Evolutionary conservation across 441 rosid genomes (phyloP).

Genomic region (Brassica balearica): DNA sequence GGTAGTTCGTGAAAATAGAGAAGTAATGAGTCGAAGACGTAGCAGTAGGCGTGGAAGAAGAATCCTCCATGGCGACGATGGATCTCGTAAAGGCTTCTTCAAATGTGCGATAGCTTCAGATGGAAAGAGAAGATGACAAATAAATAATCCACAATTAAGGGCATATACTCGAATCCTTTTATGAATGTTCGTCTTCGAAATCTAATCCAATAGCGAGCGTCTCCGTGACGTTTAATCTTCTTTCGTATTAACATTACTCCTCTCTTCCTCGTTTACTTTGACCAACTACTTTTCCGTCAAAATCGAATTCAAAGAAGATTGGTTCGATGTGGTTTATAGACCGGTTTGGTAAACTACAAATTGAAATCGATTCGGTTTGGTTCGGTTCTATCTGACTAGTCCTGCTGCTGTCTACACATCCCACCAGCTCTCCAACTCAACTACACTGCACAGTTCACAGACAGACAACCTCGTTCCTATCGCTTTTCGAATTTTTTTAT

Average conservation of each 20-base stretch:
- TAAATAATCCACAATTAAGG: neutral
- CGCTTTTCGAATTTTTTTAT: neutral
- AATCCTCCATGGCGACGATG: constrained; percentile 35
- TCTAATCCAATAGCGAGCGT: constrained; percentile 27
- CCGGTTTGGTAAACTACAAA: no score
- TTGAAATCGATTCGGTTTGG: no score
- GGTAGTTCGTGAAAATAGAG: constrained; percentile 62
- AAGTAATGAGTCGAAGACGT: constrained; percentile 45
- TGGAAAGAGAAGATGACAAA: constrained; percentile 15
- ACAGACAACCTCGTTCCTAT: constrained; percentile 10
- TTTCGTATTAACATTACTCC: neutral
- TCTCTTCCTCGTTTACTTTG: neutral
- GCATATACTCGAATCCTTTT: neutral
- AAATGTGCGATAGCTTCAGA: neutral
- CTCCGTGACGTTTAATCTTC: constrained; percentile 23
- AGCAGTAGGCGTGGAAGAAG: constrained; percentile 23
- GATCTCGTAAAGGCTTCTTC: constrained; percentile 24
- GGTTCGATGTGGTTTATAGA: no score
- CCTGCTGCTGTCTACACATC: no score
- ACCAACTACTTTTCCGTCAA: neutral
- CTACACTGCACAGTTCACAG: neutral
- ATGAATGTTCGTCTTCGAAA: constrained; percentile 2
- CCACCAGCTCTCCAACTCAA: no score
- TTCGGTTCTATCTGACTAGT: no score
- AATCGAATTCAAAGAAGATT: neutral